Conservation (phyloP, 106 monocot species). For the Dendrobium chrysotoxum region DNA sequence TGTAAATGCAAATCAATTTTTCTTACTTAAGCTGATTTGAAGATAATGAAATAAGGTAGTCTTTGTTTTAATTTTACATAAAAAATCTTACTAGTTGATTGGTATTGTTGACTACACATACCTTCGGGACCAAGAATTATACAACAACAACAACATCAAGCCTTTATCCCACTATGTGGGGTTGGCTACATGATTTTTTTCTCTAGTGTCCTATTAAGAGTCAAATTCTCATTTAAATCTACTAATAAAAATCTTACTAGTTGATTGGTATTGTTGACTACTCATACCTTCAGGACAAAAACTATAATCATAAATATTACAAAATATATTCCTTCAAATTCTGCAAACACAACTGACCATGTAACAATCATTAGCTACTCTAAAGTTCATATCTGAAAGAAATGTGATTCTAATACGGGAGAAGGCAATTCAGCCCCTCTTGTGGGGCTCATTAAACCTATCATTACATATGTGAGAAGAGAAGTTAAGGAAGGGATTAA, state of each 20-base stretch:
- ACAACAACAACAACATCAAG: too few relatives aligned
- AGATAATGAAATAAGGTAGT: background rate
- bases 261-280: background rate
- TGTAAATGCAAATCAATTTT: background rate
- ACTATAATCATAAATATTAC: background rate
- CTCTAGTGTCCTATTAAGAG: too few relatives aligned
- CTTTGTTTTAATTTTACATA: background rate
- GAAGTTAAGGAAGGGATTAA: too few relatives aligned
- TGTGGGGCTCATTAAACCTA: too few relatives aligned
- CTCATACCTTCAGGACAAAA: background rate
- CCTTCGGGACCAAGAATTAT: background rate
- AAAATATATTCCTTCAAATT: background rate
- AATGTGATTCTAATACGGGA: too few relatives aligned
- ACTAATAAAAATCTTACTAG: background rate
- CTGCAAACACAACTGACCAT: background rate
- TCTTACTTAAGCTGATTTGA: background rate
- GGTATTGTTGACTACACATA: background rate
- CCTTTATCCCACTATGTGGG: too few relatives aligned
- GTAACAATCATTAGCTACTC: background rate
- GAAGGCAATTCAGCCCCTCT: too few relatives aligned
- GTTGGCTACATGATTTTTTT: too few relatives aligned
- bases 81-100: background rate
- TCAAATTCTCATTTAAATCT: background rate
- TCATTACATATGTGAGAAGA: too few relatives aligned
- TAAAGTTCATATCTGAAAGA: background rate